Conservation (phyloP, 2,329 filamentous ascomycete species). For the Ceratocystis destructans region DNA sequence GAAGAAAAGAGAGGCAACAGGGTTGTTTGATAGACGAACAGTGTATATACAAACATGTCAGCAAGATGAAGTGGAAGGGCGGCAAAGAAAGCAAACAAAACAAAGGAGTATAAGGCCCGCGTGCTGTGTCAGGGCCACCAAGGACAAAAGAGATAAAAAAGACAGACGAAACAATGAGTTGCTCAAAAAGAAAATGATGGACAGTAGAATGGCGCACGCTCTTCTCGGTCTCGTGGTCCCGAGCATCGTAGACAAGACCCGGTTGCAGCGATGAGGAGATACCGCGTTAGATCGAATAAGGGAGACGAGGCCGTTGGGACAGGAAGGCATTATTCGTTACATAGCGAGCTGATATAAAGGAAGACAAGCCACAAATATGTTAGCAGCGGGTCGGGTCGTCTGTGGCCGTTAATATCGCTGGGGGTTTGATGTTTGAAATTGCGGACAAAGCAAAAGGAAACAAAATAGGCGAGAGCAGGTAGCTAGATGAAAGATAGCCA, state of each 20-base stretch:
- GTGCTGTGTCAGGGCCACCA: background rate
- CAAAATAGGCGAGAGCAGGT: no score
- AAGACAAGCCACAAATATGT: no score
- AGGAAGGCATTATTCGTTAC: no score
- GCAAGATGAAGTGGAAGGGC: background rate
- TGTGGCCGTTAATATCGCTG: no score
- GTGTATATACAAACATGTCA: background rate
- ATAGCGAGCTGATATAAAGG: no score
- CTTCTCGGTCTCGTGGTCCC: background rate
- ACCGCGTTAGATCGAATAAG: no score
- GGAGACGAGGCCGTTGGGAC: no score
- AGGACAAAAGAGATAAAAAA: background rate
- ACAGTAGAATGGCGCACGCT: background rate
- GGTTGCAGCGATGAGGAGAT: no score
- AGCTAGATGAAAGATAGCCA: background rate
- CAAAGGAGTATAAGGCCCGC: background rate
- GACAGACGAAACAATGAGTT: background rate
- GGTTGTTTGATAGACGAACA: background rate
- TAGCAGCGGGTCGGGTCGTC: no score
- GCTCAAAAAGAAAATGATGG: constrained; percentile 6
- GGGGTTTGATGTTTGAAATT: no score
- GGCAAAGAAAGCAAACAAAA: background rate
- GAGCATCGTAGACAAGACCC: no score
- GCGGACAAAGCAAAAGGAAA: no score
- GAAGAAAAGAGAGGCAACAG: background rate